Conservation (phyloP, 305 asterid genomes). For the Fraxinus dipetala region DNA sequence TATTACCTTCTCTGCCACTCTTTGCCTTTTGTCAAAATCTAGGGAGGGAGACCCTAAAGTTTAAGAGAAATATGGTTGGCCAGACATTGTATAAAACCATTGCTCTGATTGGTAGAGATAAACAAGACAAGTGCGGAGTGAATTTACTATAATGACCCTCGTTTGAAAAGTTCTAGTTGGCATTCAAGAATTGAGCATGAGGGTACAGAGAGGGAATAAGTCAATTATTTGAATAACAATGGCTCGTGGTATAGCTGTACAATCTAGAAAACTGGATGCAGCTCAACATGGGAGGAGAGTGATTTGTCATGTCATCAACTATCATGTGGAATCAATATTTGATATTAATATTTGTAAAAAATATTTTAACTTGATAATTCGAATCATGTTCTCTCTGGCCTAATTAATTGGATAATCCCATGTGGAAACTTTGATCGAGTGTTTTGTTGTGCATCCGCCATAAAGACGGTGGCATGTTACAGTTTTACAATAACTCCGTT, state of each 20-base stretch:
- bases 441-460: background rate
- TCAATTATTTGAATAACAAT: conserved; percentile 29
- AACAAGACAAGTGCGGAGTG: background rate
- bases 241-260: conserved; percentile 46
- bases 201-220: background rate
- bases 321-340: background rate
- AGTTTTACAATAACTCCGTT: background rate
- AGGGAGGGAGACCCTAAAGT: conserved; percentile 9
- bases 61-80: conserved; percentile 16
- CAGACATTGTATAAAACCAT: background rate
- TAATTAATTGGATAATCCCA: background rate
- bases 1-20: background rate
- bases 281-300: conserved; percentile 30
- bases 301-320: background rate
- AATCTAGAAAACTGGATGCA: conserved; percentile 16
- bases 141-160: conserved; percentile 29
- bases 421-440: background rate
- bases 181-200: background rate
- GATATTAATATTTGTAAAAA: too few species aligned
- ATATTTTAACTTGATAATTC: background rate
- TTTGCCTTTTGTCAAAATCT: conserved; percentile 10
- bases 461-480: background rate
- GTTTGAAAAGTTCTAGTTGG: background rate
- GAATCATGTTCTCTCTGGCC: background rate
- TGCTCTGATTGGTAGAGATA: background rate